Evolutionary conservation across 2,329 filamentous ascomycete species (phyloP).

Genomic region (Ceratocystis lukuohia): DNA sequence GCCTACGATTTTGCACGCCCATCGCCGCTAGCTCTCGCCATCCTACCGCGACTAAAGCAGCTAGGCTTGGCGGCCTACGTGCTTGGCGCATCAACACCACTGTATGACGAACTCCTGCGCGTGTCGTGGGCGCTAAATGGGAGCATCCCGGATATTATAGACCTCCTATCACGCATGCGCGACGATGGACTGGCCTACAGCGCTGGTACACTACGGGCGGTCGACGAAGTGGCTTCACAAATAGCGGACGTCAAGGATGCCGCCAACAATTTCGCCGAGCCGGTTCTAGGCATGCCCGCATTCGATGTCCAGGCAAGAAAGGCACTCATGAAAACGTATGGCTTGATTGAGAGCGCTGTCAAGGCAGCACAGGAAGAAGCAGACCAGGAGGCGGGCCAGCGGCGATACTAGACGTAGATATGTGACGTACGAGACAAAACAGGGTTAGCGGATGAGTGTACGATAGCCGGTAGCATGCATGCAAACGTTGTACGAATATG

Average conservation of each 20-base stretch:
- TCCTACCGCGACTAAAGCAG: constrained; percentile 54
- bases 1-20: constrained; percentile 42
- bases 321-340: constrained; percentile 5
- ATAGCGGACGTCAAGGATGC: not conserved
- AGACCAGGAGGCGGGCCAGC: not conserved
- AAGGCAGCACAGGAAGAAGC: not conserved
- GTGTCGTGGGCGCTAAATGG: constrained; percentile 49
- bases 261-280: constrained; percentile 11
- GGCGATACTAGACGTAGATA: not conserved
- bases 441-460: not conserved
- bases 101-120: constrained; percentile 54
- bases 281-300: not conserved
- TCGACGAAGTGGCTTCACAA: constrained; percentile 11
- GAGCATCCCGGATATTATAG: constrained; percentile 41
- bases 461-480: not conserved
- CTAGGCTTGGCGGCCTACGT: constrained; percentile 58
- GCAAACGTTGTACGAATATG: not conserved
- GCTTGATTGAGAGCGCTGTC: constrained; percentile 1
- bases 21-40: constrained; percentile 44
- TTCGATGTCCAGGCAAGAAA: constrained; percentile 8
- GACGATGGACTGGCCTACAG: constrained; percentile 37
- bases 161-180: constrained; percentile 52
- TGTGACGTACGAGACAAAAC: not conserved
- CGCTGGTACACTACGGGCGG: constrained; percentile 6
- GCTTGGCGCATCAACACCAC: constrained; percentile 53